Evolutionary conservation across 192 early-diverging fungal genomes (phyloP).

Genomic region (Entomortierella parvispora): DNA sequence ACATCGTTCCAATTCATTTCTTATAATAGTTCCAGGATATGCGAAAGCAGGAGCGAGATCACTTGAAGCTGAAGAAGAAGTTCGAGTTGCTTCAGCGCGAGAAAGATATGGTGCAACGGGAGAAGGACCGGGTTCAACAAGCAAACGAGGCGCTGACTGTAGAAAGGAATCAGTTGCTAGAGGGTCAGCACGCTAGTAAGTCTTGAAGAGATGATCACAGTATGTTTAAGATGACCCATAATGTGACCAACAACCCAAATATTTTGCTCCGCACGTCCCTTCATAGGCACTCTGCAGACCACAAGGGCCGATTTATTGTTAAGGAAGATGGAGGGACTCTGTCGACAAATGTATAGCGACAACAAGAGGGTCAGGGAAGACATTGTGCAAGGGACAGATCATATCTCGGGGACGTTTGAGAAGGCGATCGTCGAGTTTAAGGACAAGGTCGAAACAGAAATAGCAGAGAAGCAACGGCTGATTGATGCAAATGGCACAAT

Average conservation of each 20-base stretch:
- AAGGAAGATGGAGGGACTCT: conserved; percentile 67
- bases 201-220: no score
- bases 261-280: background rate
- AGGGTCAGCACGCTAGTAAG: conserved; percentile 18
- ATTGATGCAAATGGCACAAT: conserved; percentile 55
- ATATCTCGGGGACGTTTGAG: conserved; percentile 68
- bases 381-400: conserved; percentile 66
- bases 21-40: conserved; percentile 65
- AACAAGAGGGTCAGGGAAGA: conserved; percentile 64
- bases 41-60: conserved; percentile 66
- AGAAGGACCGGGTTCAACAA: conserved; percentile 21
- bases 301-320: conserved; percentile 51
- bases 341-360: conserved; percentile 69
- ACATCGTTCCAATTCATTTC: background rate
- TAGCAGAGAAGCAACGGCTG: conserved; percentile 53
- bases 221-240: no score
- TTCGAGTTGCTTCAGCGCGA: conserved; percentile 62
- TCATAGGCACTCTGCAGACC: conserved; percentile 38
- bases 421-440: conserved; percentile 69
- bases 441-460: conserved; percentile 60
- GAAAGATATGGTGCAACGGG: conserved; percentile 53
- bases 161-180: conserved; percentile 2
- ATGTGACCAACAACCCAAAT: background rate
- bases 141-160: conserved; percentile 7
- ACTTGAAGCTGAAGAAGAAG: conserved; percentile 55